Evolutionary conservation across 2,329 filamentous ascomycete genomes (phyloP).

Genomic region (Colletotrichum spinosum): DNA sequence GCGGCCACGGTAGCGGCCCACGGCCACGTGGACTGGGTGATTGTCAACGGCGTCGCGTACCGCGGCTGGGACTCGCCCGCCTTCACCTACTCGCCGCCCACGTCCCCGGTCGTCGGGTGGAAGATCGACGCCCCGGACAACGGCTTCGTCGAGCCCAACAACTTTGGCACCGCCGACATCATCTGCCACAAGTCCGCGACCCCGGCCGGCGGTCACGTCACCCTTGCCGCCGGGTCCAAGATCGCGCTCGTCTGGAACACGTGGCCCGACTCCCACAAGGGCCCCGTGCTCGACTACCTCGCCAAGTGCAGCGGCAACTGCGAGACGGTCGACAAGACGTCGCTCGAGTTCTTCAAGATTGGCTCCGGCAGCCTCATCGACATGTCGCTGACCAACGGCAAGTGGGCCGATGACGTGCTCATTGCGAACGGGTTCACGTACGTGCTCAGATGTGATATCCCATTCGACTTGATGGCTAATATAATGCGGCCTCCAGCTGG

Average conservation of each 20-base stretch:
- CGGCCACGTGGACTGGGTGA: slow-evolving; percentile 47
- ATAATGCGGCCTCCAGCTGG: slow-evolving; percentile 43
- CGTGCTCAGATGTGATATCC: no score
- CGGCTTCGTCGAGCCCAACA: slow-evolving; percentile 59
- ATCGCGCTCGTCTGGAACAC: slow-evolving; percentile 72
- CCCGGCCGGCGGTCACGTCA: slow-evolving; percentile 52
- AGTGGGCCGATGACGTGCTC: slow-evolving; percentile 68
- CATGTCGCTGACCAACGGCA: slow-evolving; percentile 54
- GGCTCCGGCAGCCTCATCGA: slow-evolving; percentile 62
- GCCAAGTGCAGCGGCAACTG: slow-evolving; percentile 66
- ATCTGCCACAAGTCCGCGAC: slow-evolving; percentile 59
- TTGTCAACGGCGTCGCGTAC: slow-evolving; percentile 47
- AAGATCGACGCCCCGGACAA: slow-evolving; percentile 50
- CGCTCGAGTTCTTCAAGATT: slow-evolving; percentile 71
- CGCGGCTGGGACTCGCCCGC: slow-evolving; percentile 57
- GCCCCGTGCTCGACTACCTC: slow-evolving; percentile 71
- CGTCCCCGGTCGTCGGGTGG: slow-evolving; percentile 46
- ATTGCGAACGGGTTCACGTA: slow-evolving; percentile 57
- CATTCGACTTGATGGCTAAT: no score
- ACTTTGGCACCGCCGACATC: slow-evolving; percentile 54
- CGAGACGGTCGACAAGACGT: slow-evolving; percentile 60
- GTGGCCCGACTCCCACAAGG: slow-evolving; percentile 74
- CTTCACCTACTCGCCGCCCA: slow-evolving; percentile 39
- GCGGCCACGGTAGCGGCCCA: slow-evolving; percentile 43
- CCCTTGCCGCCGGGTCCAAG: slow-evolving; percentile 67